Percentiles rank a stretch among this genome's conserved stretches.
phyloP scores from a whole-genome alignment of 306 rosid genomes.

The Chamaecrista fasciculata region DNA sequence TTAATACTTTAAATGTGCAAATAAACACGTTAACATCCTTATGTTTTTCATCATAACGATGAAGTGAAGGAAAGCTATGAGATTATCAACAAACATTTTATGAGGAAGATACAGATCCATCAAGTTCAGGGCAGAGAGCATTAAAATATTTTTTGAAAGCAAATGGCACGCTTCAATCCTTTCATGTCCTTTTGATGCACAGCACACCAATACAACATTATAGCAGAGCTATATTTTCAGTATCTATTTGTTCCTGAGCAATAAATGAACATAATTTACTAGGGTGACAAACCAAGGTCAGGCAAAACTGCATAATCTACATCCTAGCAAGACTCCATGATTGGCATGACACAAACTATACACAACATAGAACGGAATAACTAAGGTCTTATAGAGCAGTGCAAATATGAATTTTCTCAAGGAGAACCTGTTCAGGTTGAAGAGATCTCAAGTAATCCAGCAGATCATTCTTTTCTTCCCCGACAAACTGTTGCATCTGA shows the following conservation, averaged over 20 bases:
- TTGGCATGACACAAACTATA: not conserved
- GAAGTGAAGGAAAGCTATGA: too few species aligned
- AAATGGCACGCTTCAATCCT: slow-evolving; percentile 7
- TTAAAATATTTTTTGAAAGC: not conserved
- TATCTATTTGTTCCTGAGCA: slow-evolving; percentile 3
- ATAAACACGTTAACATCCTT: not conserved
- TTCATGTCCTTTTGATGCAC: not conserved
- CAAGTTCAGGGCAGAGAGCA: not conserved
- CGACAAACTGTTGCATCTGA: slow-evolving; percentile 95
- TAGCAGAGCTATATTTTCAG: not conserved
- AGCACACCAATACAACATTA: not conserved
- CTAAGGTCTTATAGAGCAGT: not conserved
- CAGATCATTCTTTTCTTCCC: slow-evolving; percentile 91
- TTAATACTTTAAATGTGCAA: slow-evolving; percentile 1
- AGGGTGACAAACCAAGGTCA: slow-evolving; percentile 16
- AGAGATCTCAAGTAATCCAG: slow-evolving; percentile 93
- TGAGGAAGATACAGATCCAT: slow-evolving; percentile 1
- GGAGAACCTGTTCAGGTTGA: slow-evolving; percentile 82
- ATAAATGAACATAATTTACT: slow-evolving; percentile 21
- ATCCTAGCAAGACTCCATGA: not conserved
- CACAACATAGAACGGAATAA: not conserved
- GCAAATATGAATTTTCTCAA: not conserved
- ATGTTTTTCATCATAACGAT: slow-evolving; percentile 13
- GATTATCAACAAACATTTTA: slow-evolving; percentile 16
- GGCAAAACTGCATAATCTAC: slow-evolving; percentile 12